These are phyloP conservation scores for Colletotrichum limetticola DNA, from an alignment of 2,329 filamentous ascomycete genomes.

Conservation along the genomic window DNA sequence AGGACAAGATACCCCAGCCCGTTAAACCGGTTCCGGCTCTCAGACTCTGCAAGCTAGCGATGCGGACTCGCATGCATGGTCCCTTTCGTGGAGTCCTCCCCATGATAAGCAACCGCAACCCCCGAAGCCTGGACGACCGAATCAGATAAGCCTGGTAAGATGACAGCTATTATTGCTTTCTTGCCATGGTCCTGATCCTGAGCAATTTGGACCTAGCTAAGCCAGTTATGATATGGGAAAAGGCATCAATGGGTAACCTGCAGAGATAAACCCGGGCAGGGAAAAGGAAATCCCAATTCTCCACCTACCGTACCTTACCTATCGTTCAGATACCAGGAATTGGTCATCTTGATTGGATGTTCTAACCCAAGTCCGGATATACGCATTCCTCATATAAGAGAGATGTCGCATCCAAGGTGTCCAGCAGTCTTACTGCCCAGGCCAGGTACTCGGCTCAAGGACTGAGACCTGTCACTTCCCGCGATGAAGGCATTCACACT, in stretches of 20 bases:
- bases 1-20: background rate
- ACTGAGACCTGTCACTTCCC: background rate
- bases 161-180: constrained; percentile 19
- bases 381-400: background rate
- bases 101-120: constrained; percentile 17
- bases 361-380: background rate
- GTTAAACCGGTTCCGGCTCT: background rate
- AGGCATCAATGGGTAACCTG: background rate
- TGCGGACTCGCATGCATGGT: background rate
- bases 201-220: background rate
- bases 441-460: background rate
- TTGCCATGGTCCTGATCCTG: constrained; percentile 9
- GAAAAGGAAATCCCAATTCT: background rate
- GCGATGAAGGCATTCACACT: constrained; percentile 29
- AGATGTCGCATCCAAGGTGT: background rate
- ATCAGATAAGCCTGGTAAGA: constrained; percentile 7
- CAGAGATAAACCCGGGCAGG: background rate
- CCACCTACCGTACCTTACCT: background rate
- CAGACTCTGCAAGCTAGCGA: background rate
- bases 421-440: background rate
- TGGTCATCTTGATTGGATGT: background rate
- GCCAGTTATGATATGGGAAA: background rate
- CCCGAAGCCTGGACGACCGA: background rate
- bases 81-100: constrained; percentile 1
- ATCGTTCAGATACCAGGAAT: background rate